Evolutionary conservation across 768 basidiomycete genomes (phyloP).

Genomic region (Leccinellum albellum): DNA sequence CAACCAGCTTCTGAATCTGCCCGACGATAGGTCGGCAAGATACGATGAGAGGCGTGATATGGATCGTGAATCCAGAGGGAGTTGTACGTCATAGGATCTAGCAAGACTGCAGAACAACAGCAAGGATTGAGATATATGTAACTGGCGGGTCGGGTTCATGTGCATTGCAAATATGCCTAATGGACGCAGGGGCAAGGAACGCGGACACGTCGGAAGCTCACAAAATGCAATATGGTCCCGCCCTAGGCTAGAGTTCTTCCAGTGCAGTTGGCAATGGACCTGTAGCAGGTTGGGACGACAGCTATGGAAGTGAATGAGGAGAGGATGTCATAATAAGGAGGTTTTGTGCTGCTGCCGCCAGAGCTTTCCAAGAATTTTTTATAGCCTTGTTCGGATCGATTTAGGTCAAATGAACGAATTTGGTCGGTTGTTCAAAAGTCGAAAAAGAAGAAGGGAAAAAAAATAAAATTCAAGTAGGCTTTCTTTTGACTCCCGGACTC

Average conservation of each 20-base stretch:
- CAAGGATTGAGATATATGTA: neutral
- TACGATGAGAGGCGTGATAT: neutral
- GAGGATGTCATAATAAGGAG: neutral
- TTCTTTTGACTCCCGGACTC: neutral
- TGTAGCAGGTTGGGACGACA: neutral
- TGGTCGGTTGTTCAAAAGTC: conserved; percentile 20
- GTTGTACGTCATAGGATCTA: neutral
- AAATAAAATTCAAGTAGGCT: neutral
- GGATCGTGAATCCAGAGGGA: neutral
- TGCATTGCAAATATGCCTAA: neutral
- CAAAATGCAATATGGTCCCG: neutral
- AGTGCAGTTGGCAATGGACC: neutral
- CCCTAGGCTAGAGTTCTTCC: neutral
- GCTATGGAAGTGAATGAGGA: neutral
- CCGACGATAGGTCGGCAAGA: neutral
- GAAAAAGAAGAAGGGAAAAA: neutral
- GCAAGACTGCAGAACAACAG: neutral
- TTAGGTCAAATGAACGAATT: conserved; percentile 18
- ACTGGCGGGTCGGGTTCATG: neutral
- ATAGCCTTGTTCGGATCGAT: conserved; percentile 11
- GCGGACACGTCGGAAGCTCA: neutral
- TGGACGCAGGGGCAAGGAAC: neutral
- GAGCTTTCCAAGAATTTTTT: neutral
- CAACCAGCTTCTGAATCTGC: neutral
- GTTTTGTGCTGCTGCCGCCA: neutral